Percentiles rank a stretch among this genome's conserved stretches.
Conservation (phyloP, 306 rosid species). For the Canavalia ensiformis region DNA sequence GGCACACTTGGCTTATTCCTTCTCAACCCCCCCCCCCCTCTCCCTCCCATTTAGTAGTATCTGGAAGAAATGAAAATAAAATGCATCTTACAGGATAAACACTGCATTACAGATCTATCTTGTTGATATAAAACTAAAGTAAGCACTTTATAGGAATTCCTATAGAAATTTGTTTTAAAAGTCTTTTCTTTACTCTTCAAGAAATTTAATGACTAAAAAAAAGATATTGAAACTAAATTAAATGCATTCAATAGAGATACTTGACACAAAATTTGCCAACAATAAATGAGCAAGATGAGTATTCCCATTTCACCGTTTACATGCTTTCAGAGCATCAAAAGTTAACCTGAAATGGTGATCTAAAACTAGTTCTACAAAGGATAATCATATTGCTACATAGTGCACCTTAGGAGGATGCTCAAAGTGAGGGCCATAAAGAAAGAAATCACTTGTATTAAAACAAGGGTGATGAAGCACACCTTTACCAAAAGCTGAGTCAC, state of each 20-base stretch:
- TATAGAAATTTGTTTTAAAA: neutral
- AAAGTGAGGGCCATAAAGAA: neutral
- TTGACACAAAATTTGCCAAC: conserved; percentile 10
- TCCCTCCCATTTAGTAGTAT: neutral
- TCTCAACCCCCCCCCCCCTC: neutral
- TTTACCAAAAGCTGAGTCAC: conserved; percentile 73
- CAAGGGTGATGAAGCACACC: conserved; percentile 57
- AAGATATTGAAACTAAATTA: neutral
- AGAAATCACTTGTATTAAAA: neutral
- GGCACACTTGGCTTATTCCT: neutral
- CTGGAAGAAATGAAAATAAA: neutral
- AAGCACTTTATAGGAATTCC: conserved; percentile 1
- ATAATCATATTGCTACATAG: neutral
- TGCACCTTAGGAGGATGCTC: conserved; percentile 4
- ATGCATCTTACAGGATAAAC: neutral
- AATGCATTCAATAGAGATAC: conserved; percentile 26
- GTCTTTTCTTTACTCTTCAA: neutral
- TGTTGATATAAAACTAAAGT: neutral
- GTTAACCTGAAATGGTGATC: neutral
- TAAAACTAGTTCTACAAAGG: conserved; percentile 13
- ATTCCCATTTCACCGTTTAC: conserved; percentile 2
- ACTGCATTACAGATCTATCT: neutral
- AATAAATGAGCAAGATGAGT: conserved; percentile 1
- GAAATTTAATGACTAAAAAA: neutral
- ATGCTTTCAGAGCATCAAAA: conserved; percentile 35